Base-by-base conservation (phyloP, 352 stramenopile genomes). In the Phytophthora hibernalis region DNA sequence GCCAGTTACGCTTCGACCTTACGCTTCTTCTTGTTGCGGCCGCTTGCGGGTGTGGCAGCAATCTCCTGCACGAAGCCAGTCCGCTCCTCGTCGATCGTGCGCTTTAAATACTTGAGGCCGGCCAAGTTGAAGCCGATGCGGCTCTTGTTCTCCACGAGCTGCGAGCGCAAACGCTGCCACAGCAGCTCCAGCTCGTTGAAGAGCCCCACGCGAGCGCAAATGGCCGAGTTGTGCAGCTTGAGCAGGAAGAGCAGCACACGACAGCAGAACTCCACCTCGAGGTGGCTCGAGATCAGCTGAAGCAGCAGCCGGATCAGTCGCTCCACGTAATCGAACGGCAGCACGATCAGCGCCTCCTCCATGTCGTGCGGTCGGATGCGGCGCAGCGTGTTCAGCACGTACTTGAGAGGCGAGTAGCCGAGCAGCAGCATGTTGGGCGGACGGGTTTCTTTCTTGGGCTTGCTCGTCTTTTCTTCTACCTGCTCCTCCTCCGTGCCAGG, bases 291-390 rank as follows among this genome's bases (percentile, higher is more conserved):
- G 51, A 95, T 93, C 21, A 98, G 79, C 66, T 97, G 67, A 44
- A 98, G 86, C 20, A 99, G 77, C 71, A 98, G 93, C 54, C 89
- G 83, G 51, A 99, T 91, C 42, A 99, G 70, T 43, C 94, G 83
- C 70, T 98, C 88, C 13, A 99, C 90, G 77, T 98, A 93, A 65
- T 97, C 92, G 40, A 99, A 93, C n/a, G 98, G 95, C 33, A 99
- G 79, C 52, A 99, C 89, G 52, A 99, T 91, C 38, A 99, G 77
- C 31, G 96, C 97, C 65, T 99, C 95, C 72, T 99, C 97, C 70
- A 99, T 89, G 59, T 99, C 97, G 49, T 96, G 84, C 44, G 90
- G 87, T 51, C 95, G 97, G 61, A 99, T 93, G 26, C 85, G 81
- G 15, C 85, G 93, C 40, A 99, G 75, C 54, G 96, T 93, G 78